phyloP scores from a whole-genome alignment of 352 stramenopile genomes.

The Phytophthora pseudosyringae region DNA sequence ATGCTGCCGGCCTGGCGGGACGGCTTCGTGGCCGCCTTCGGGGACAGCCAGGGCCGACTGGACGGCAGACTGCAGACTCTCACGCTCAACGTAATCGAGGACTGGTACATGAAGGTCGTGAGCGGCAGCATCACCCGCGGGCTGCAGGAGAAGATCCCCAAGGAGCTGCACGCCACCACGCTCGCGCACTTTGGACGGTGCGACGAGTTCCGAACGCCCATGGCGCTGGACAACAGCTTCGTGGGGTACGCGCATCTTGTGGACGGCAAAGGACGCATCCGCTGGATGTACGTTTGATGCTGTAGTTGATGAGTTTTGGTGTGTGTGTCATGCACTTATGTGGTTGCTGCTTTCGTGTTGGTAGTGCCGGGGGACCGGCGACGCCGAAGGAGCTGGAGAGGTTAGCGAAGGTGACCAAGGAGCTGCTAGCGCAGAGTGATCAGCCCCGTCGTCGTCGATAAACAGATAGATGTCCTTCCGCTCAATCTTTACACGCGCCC shows the following conservation, averaged over 20 bases:
- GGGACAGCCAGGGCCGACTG: constrained; percentile 19
- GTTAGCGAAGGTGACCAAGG: constrained; percentile 63
- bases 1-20: constrained; percentile 84
- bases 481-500: constrained; percentile 9
- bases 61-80: constrained; percentile 57
- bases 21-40: constrained; percentile 61
- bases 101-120: constrained; percentile 91
- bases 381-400: constrained; percentile 68
- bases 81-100: constrained; percentile 86
- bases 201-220: constrained; percentile 79
- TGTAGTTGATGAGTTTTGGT: neutral
- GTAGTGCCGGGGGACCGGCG: constrained; percentile 67
- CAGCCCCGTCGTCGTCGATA: constrained; percentile 38
- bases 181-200: constrained; percentile 80
- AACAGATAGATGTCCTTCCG: constrained; percentile 10
- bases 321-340: constrained; percentile 11
- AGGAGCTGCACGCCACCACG: constrained; percentile 54
- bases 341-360: constrained; percentile 20
- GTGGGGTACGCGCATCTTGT: constrained; percentile 86
- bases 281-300: constrained; percentile 78
- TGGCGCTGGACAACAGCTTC: constrained; percentile 89
- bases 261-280: constrained; percentile 80
- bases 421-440: constrained; percentile 61
- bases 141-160: constrained; percentile 58
- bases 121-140: constrained; percentile 69